phyloP scores from a whole-genome alignment of 345 rosid genomes.

The Hibiscus syriacus region DNA sequence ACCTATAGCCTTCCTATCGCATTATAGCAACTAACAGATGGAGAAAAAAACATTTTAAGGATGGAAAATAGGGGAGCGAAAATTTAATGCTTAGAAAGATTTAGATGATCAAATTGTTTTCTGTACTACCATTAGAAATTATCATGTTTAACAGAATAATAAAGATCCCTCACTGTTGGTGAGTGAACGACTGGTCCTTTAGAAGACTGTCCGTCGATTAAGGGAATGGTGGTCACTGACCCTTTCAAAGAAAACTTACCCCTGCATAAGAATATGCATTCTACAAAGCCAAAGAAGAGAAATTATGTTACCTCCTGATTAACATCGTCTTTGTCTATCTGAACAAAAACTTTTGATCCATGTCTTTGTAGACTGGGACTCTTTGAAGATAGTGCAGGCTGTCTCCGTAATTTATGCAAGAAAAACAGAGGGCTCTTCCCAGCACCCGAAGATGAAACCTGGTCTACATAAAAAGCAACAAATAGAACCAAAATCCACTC shows the following conservation, averaged over 20 bases:
- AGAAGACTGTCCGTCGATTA: background rate
- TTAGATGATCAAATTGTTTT: background rate
- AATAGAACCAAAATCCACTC: conserved; percentile 68
- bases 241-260: background rate
- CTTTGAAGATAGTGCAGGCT: conserved; percentile 24
- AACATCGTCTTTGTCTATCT: conserved; percentile 81
- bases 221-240: background rate
- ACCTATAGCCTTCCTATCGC: background rate
- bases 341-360: conserved; percentile 49
- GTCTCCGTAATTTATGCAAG: conserved; percentile 35
- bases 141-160: background rate
- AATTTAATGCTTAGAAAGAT: background rate
- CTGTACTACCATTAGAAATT: background rate
- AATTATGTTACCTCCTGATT: conserved; percentile 59
- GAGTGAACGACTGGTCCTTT: background rate
- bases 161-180: background rate
- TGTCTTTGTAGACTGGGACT: conserved; percentile 54
- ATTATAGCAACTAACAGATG: background rate
- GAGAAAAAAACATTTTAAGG: background rate
- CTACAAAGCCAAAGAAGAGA: background rate
- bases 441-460: conserved; percentile 40
- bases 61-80: background rate
- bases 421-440: conserved; percentile 46
- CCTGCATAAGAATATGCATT: background rate
- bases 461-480: conserved; percentile 67